phyloP scores from a whole-genome alignment of 306 rosid genomes.

The Betula pendula region DNA sequence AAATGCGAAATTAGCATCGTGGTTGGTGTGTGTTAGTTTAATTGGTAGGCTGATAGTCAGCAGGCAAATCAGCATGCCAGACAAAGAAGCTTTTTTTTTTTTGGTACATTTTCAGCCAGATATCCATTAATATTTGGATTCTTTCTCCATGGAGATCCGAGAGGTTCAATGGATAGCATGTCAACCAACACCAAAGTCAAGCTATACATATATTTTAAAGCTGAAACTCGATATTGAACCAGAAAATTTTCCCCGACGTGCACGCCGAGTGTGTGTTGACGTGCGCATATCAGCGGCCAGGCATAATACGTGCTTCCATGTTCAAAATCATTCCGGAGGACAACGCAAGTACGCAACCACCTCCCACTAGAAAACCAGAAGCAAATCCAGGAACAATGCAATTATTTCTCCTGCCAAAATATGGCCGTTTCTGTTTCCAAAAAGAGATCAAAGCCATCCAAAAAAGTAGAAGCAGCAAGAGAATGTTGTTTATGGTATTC shows the following conservation, averaged over 20 bases:
- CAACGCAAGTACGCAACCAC: neutral
- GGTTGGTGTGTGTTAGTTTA: no score
- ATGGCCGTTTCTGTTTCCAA: slow-evolving; percentile 52
- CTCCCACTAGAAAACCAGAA: slow-evolving; percentile 30
- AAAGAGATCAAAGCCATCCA: slow-evolving; percentile 46
- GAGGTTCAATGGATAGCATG: no score
- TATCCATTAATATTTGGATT: no score
- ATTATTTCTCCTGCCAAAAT: slow-evolving; percentile 13
- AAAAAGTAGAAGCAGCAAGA: slow-evolving; percentile 25
- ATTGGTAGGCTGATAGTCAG: no score
- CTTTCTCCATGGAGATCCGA: no score
- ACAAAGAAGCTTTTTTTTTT: no score
- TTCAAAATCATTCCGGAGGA: slow-evolving; percentile 19
- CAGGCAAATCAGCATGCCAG: no score
- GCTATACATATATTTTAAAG: neutral
- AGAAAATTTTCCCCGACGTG: neutral
- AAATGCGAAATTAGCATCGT: no score
- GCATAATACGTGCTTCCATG: slow-evolving; percentile 59
- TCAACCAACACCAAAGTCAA: neutral
- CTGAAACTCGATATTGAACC: neutral
- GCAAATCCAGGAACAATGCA: slow-evolving; percentile 22
- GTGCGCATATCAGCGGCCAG: neutral
- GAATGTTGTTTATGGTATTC: slow-evolving; percentile 24
- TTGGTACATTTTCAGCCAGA: no score
- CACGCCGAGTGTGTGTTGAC: neutral